A percentile compares a stretch with the other conserved stretches of the same genome.
Evolutionary conservation across 2,329 filamentous ascomycete genomes (phyloP).

Genomic region (Coniochaeta sp.): DNA sequence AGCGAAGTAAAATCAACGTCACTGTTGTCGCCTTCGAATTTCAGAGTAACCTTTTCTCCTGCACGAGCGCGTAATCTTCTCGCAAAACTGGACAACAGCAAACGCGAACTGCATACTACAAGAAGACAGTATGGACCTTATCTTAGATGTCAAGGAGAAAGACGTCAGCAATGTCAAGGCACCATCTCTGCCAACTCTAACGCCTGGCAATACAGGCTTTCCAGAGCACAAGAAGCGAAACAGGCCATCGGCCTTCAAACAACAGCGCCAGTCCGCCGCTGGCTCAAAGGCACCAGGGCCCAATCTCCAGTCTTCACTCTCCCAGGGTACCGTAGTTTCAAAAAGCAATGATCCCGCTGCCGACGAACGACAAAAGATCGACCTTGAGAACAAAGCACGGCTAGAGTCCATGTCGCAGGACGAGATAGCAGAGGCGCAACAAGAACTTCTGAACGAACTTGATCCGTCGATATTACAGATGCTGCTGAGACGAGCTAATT

Average conservation of each 20-base stretch:
- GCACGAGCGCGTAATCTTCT: not conserved
- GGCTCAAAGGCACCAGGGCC: not conserved
- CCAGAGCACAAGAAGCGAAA: constrained; percentile 79
- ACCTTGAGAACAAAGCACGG: constrained; percentile 69
- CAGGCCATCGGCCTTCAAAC: constrained; percentile 71
- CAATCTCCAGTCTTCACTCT: not conserved
- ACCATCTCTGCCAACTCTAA: constrained; percentile 53
- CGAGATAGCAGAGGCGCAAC: constrained; percentile 73
- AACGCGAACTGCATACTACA: not conserved
- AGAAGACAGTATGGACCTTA: constrained; percentile 31
- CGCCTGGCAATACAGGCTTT: constrained; percentile 61
- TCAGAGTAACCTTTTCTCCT: not conserved
- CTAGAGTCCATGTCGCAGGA: constrained; percentile 71
- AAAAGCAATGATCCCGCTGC: constrained; percentile 17
- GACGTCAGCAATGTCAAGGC: constrained; percentile 50
- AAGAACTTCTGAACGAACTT: constrained; percentile 72
- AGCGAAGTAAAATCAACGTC: not conserved
- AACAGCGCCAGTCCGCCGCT: constrained; percentile 36
- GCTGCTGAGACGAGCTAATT: constrained; percentile 67
- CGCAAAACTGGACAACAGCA: not conserved
- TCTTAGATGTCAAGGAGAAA: constrained; percentile 77
- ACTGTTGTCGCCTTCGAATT: not conserved
- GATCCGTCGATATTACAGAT: constrained; percentile 70
- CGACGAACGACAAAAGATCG: constrained; percentile 65
- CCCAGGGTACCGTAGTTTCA: not conserved